Evolutionary conservation across 495 filamentous ascomycete genomes (phyloP).

Genomic region (Hypoxylon crocopeplum): DNA sequence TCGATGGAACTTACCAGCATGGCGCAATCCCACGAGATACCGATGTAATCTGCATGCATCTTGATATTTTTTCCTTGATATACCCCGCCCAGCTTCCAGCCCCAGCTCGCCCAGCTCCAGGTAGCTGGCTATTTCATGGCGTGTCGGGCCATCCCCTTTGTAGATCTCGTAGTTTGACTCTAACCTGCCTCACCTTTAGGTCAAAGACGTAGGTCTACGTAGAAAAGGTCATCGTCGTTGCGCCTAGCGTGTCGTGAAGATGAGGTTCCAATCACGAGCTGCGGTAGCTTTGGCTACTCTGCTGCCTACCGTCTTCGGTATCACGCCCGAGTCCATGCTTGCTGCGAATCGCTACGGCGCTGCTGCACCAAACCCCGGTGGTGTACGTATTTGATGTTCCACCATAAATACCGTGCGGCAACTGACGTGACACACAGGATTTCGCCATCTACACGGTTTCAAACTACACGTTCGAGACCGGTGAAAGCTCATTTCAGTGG

Average conservation of each 20-base stretch:
- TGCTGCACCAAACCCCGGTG: slow-evolving; percentile 41
- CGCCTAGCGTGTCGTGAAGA: slow-evolving; percentile 17
- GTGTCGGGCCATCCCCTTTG: slow-evolving; percentile 4
- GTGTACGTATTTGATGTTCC: slow-evolving; percentile 35
- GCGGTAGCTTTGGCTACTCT: slow-evolving; percentile 35
- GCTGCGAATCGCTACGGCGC: slow-evolving; percentile 41
- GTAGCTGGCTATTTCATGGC: slow-evolving; percentile 15
- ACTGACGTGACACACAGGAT: slow-evolving; percentile 21
- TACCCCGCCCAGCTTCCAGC: slow-evolving; percentile 24
- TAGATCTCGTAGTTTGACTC: slow-evolving; percentile 10
- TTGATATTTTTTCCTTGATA: slow-evolving; percentile 30
- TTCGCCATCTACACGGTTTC: slow-evolving; percentile 49
- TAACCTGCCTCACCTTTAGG: background rate
- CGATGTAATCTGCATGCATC: slow-evolving; percentile 31
- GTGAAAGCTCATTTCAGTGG: slow-evolving; percentile 67
- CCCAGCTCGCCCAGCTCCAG: background rate
- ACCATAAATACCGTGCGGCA: background rate
- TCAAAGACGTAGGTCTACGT: slow-evolving; percentile 16
- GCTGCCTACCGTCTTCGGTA: slow-evolving; percentile 38
- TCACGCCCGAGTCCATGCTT: slow-evolving; percentile 42
- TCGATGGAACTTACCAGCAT: slow-evolving; percentile 22
- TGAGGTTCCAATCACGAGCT: slow-evolving; percentile 39
- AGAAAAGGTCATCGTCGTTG: slow-evolving; percentile 16
- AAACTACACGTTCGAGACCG: slow-evolving; percentile 73
- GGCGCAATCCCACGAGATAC: slow-evolving; percentile 31